Base-by-base conservation (phyloP, 148 eudicot species). In the Persicaria tinctoria region DNA sequence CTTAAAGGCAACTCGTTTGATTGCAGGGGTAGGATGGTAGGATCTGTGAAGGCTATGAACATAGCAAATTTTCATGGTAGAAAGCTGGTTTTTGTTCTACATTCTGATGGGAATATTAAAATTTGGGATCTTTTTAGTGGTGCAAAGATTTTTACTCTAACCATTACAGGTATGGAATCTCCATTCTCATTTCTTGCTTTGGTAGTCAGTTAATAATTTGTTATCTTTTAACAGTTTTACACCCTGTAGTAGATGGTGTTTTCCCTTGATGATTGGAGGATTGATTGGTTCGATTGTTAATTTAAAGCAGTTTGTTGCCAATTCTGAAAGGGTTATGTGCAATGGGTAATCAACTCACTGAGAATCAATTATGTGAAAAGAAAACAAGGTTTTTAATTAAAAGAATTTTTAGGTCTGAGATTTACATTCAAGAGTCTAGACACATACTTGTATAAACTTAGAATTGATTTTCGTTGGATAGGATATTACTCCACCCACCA, bases 11-110 rank as follows among this genome's bases (percentile, higher is more conserved):
- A 50, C 53, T 8, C 53, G 6, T 50, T 50, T 68, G 73, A 54
- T 75, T 90, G 80, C 79, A 95, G 99, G 88, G 83, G 83, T 75
- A 84, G 86, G 78, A 71, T 76, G 3, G 74, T 80, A 73, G 92
- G 88, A 74, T 78, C 92, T 77, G 96, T 95, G 73, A 86, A 76
- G 85, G 94, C 87, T 82, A 59, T 95, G 82, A 87, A 82, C 55
- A 70, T 88, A 48, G 81, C 86, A 41, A 89, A 83, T 76, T 62
- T 92, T 75, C 70, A 82, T 56, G 86, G 89, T 70, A 89, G 82
- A 79, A 88, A 87, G 78, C 79, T 90, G 77, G 79, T 89, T 68
- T 87, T 90, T 84, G 96, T 87, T 78, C 92, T 95, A 78, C 94
- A 92, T 86, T 86, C 92, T 73, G 97, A 92, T 80, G 97, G 97